These are phyloP conservation scores for Aspergillus asperescens DNA, from an alignment of 495 filamentous ascomycete species.

Conservation along the genomic window DNA sequence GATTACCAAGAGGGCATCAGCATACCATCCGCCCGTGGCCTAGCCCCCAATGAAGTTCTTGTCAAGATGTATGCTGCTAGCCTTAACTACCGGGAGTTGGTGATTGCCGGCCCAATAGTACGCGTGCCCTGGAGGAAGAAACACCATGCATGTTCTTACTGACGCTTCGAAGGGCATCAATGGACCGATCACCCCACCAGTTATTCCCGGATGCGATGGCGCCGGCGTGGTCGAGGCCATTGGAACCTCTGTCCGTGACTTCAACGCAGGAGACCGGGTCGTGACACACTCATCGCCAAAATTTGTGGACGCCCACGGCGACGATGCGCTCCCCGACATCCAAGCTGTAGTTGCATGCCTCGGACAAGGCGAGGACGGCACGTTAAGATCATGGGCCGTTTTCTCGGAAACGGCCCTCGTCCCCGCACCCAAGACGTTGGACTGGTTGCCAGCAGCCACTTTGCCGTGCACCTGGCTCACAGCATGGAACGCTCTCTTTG, in stretches of 20 bases:
- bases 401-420: constrained; percentile 60
- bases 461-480: constrained; percentile 63
- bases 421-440: constrained; percentile 49
- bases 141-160: background rate
- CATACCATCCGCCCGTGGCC: constrained; percentile 11
- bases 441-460: constrained; percentile 52
- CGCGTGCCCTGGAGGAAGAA: background rate
- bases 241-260: constrained; percentile 10
- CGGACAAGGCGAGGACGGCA: constrained; percentile 16
- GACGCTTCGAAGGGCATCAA: constrained; percentile 3
- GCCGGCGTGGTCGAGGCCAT: constrained; percentile 6
- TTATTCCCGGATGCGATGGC: constrained; percentile 8
- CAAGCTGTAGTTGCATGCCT: background rate
- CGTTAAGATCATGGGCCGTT: constrained; percentile 41
- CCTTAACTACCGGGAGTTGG: constrained; percentile 21
- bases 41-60: constrained; percentile 24
- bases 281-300: constrained; percentile 2
- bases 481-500: constrained; percentile 69
- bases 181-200: background rate
- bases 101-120: constrained; percentile 17
- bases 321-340: constrained; percentile 6
- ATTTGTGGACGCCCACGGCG: constrained; percentile 7
- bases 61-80: constrained; percentile 25
- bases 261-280: constrained; percentile 15
- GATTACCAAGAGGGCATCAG: constrained; percentile 16